Evolutionary conservation across 352 stramenopile species (phyloP).

Genomic region (Pythium apleroticum): DNA sequence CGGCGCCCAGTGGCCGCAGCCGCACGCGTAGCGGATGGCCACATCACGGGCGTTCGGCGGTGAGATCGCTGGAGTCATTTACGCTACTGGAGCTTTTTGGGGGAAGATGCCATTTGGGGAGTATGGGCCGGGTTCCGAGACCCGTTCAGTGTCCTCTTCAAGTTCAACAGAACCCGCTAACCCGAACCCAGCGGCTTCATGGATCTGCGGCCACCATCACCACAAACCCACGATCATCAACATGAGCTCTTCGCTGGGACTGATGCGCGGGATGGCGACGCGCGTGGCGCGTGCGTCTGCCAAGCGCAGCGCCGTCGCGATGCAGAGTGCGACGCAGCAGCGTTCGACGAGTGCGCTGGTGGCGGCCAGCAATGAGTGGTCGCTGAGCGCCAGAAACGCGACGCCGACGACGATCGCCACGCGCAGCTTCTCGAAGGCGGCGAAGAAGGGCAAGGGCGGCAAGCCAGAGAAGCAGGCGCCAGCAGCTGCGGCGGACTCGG

Average conservation of each 20-base stretch:
- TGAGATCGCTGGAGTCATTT: too few relatives aligned
- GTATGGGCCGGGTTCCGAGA: background rate
- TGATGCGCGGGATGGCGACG: conserved; percentile 8
- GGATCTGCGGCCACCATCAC: conserved; percentile 12
- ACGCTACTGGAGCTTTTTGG: background rate
- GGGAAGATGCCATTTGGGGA: background rate
- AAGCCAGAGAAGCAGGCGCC: conserved; percentile 31
- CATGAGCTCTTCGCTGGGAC: background rate
- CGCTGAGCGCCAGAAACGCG: background rate
- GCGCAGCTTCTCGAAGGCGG: conserved; percentile 63
- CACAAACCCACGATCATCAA: background rate
- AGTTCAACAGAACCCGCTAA: background rate
- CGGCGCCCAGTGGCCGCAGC: conserved; percentile 64
- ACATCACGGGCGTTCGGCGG: too few relatives aligned
- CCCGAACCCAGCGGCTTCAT: background rate
- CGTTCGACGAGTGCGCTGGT: conserved; percentile 2
- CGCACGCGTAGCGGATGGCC: conserved; percentile 68
- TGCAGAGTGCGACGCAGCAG: conserved; percentile 2
- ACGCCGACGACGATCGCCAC: conserved; percentile 12
- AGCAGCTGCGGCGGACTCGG: conserved; percentile 5
- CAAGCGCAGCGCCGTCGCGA: background rate
- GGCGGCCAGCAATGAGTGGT: background rate
- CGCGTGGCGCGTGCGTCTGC: conserved; percentile 5
- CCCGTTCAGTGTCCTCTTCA: too few relatives aligned
- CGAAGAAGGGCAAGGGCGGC: conserved; percentile 57